These are phyloP conservation scores for Rubia peregrina DNA, from an alignment of 305 asterid species.

Conservation along the genomic window DNA sequence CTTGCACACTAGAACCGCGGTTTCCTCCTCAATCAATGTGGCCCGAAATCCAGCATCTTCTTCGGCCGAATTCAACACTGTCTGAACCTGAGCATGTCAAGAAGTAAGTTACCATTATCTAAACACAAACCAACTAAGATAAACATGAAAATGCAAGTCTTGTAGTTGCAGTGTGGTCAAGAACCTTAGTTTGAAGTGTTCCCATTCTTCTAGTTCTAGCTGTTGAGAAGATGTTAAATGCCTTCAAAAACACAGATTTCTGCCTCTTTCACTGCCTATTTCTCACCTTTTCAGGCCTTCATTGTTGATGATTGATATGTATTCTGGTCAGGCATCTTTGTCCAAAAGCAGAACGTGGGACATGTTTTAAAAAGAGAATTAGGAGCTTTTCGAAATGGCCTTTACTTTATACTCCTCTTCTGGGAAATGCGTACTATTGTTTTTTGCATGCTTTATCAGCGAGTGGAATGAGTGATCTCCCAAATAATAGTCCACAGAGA, in stretches of 20 bases:
- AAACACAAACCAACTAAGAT: not conserved
- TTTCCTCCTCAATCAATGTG: constrained; percentile 36
- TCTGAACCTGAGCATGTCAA: constrained; percentile 45
- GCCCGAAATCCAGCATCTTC: constrained; percentile 77
- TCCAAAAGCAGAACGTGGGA: constrained; percentile 1
- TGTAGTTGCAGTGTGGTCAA: not conserved
- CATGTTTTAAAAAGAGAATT: not conserved
- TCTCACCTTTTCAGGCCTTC: not conserved
- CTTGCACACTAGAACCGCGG: constrained; percentile 38
- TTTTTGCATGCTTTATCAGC: not conserved
- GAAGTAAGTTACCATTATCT: not conserved
- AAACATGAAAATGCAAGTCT: not conserved
- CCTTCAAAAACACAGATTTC: not conserved
- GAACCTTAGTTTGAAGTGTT: constrained; percentile 1
- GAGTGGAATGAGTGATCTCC: not conserved
- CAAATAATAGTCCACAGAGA: no score
- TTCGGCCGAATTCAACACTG: constrained; percentile 49
- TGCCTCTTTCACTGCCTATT: not conserved
- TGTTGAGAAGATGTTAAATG: no score
- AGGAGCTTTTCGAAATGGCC: not conserved
- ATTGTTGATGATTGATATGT: not conserved
- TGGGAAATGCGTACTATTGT: not conserved
- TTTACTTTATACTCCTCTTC: not conserved
- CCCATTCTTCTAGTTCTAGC: not conserved
- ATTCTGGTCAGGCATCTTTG: not conserved